Evolutionary conservation across 2,329 filamentous ascomycete species (phyloP).

Genomic region (Aspergillus phoenicis): DNA sequence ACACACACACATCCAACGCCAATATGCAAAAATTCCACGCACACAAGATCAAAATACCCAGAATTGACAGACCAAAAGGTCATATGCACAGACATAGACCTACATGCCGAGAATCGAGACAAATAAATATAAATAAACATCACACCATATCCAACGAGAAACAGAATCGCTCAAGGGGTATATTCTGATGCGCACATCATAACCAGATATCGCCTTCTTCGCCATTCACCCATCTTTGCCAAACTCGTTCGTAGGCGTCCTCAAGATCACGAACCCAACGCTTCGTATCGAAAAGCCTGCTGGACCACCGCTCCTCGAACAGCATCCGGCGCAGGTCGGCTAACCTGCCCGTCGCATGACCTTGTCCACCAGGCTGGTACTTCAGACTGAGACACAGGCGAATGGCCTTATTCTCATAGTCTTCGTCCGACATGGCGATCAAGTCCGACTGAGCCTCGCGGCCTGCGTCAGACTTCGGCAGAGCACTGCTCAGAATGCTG

Average conservation of each 20-base stretch:
- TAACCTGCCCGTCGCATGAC: constrained; percentile 63
- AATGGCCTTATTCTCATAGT: constrained; percentile 81
- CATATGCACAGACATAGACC: background rate
- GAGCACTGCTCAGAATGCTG: constrained; percentile 85
- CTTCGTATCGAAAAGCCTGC: constrained; percentile 85
- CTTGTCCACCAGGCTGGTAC: constrained; percentile 53
- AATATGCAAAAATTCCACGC: constrained; percentile 10
- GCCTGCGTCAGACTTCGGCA: constrained; percentile 73
- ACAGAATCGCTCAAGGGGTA: constrained; percentile 10
- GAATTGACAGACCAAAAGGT: background rate
- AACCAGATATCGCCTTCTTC: constrained; percentile 94
- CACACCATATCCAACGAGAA: constrained; percentile 1
- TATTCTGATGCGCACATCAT: constrained; percentile 38
- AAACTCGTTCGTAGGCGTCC: constrained; percentile 82
- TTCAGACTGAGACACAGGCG: constrained; percentile 64
- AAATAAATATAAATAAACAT: background rate
- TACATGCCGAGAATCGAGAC: background rate
- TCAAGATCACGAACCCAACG: constrained; percentile 92
- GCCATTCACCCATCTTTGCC: constrained; percentile 82
- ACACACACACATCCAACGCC: constrained; percentile 14
- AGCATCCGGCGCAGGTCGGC: constrained; percentile 77
- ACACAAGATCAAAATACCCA: background rate
- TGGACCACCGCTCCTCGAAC: constrained; percentile 81
- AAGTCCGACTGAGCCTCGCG: constrained; percentile 70
- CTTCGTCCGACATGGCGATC: constrained; percentile 73